A percentile compares a stretch with the other conserved stretches of the same genome.
These are phyloP conservation scores for Colletotrichum abscissum DNA, from an alignment of 2,329 filamentous ascomycete genomes.

Conservation along the genomic window DNA sequence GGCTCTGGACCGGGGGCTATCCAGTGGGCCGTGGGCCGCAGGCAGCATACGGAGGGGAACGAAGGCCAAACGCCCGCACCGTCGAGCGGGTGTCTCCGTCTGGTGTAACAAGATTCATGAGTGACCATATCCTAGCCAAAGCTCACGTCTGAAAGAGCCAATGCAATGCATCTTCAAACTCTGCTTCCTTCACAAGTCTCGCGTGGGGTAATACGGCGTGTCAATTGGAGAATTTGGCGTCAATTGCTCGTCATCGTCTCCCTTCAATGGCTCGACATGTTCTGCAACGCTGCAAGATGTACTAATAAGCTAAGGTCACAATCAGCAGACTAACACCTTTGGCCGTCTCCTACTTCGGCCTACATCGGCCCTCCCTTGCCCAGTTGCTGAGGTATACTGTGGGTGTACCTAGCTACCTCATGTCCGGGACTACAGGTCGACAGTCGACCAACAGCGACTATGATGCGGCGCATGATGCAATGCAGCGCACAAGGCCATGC, in stretches of 20 bases:
- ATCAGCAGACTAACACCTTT: neutral
- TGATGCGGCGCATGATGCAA: slow-evolving; percentile 32
- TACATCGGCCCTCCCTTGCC: slow-evolving; percentile 14
- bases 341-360: slow-evolving; percentile 15
- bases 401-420: neutral
- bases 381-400: slow-evolving; percentile 2
- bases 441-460: slow-evolving; percentile 13
- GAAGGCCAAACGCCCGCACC: slow-evolving; percentile 10
- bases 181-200: neutral
- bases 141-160: slow-evolving; percentile 26
- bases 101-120: neutral
- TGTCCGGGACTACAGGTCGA: neutral
- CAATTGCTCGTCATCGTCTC: slow-evolving; percentile 4
- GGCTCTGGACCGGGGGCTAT: neutral
- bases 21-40: neutral
- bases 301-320: neutral
- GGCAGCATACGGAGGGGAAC: neutral
- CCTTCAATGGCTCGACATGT: slow-evolving; percentile 2
- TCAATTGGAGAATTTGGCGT: neutral
- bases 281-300: neutral
- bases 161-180: slow-evolving; percentile 15
- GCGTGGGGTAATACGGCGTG: neutral
- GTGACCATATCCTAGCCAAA: slow-evolving; percentile 18
- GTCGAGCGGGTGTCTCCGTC: neutral
- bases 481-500: slow-evolving; percentile 28